Conservation (phyloP, 306 rosid species). For the Aeschynomene evenia region DNA sequence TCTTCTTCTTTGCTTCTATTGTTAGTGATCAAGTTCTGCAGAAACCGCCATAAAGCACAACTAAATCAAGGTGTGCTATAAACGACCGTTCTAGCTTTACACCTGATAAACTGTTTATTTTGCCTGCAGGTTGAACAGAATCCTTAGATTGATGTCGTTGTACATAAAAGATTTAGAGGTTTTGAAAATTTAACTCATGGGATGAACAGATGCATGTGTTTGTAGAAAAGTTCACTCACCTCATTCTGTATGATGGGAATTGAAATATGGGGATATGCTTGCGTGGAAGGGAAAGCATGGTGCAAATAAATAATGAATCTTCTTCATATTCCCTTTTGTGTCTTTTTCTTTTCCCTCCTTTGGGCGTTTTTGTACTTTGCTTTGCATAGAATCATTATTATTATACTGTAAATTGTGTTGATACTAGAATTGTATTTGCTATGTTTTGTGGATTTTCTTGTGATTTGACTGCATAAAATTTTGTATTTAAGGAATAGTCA, state of each 20-base stretch:
- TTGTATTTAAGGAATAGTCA: neutral
- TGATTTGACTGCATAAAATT: neutral
- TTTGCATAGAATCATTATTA: neutral
- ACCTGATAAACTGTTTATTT: conserved; percentile 12
- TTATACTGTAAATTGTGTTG: neutral
- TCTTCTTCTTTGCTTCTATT: conserved; percentile 11
- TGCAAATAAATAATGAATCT: conserved; percentile 32
- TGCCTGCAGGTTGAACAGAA: conserved; percentile 51
- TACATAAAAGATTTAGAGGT: conserved; percentile 49
- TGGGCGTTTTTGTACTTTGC: neutral
- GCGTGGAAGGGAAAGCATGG: conserved; percentile 23
- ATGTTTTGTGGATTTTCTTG: neutral
- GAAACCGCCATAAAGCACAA: neutral
- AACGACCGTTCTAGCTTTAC: neutral
- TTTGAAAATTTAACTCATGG: conserved; percentile 17
- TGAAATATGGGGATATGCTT: conserved; percentile 37
- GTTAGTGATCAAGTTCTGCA: conserved; percentile 5
- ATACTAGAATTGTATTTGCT: conserved; percentile 7
- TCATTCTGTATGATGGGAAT: conserved; percentile 28
- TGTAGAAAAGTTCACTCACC: conserved; percentile 36
- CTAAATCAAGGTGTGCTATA: neutral
- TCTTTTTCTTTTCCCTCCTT: neutral
- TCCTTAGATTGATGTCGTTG: conserved; percentile 33
- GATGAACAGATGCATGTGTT: conserved; percentile 33
- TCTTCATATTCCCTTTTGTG: neutral